Percentiles rank a stretch among this genome's conserved stretches.
Evolutionary conservation across 1,139 yeast genomes (phyloP).

Genomic region (Lodderomyces oxycetoniae): DNA sequence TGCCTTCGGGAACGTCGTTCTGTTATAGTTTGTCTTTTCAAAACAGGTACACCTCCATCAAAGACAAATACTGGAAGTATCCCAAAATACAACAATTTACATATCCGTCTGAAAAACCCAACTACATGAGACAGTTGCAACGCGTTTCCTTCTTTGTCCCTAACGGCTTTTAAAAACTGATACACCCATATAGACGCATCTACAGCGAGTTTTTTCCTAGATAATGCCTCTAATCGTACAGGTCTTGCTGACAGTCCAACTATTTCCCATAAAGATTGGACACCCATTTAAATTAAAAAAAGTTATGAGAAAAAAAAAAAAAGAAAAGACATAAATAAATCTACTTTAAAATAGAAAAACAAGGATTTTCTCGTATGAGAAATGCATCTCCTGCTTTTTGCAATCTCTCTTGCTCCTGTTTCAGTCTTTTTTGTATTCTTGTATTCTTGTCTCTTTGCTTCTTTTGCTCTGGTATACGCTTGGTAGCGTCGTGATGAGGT

Average conservation of each 20-base stretch:
- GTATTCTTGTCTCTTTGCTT: no score
- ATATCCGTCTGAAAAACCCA: slow-evolving; percentile 90
- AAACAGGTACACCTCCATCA: slow-evolving; percentile 93
- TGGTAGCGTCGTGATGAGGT: no score
- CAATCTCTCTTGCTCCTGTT: no score
- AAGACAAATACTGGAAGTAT: slow-evolving; percentile 91
- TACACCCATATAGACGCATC: slow-evolving; percentile 99
- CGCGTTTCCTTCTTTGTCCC: slow-evolving; percentile 80
- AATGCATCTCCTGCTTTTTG: no score
- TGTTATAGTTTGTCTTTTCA: slow-evolving; percentile 72
- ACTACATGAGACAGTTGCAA: slow-evolving; percentile 79
- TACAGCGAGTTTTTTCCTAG: slow-evolving; percentile 76
- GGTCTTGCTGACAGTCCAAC: slow-evolving; percentile 89
- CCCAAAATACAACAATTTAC: slow-evolving; percentile 85
- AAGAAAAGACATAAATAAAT: no score
- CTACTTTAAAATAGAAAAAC: no score
- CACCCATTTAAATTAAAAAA: slow-evolving; percentile 74
- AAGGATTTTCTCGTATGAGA: no score
- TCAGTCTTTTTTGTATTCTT: no score
- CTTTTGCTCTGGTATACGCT: no score
- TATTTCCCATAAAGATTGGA: slow-evolving; percentile 89
- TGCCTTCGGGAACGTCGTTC: slow-evolving; percentile 68
- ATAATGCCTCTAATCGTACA: slow-evolving; percentile 77
- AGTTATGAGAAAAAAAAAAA: no score
- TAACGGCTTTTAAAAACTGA: slow-evolving; percentile 90